phyloP scores from a whole-genome alignment of 805 yeast species.

The Pichia rugopelliculosa region DNA sequence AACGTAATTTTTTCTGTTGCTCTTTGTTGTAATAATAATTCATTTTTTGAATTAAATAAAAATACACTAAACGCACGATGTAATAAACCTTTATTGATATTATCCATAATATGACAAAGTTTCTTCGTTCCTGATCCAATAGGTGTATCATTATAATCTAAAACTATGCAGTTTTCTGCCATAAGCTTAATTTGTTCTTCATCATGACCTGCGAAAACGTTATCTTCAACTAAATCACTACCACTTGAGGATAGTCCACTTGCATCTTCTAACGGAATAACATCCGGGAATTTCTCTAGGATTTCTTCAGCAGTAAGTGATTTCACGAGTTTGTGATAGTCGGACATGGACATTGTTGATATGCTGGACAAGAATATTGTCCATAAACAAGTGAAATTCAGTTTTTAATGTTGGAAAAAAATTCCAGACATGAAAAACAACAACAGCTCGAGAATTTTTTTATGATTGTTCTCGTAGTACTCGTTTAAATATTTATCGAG shows the following conservation, averaged over 20 bases:
- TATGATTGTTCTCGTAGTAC: too few relatives aligned
- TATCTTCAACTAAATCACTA: constrained; percentile 25
- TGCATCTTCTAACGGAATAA: constrained; percentile 53
- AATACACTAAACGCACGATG: constrained; percentile 98
- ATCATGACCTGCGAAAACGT: constrained; percentile 78
- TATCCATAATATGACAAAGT: constrained; percentile 78
- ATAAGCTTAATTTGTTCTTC: constrained; percentile 88
- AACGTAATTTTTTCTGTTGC: constrained; percentile 96
- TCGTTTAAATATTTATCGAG: too few relatives aligned
- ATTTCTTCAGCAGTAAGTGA: constrained; percentile 43
- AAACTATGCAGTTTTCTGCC: constrained; percentile 94
- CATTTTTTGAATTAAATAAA: constrained; percentile 67
- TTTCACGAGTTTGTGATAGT: constrained; percentile 48
- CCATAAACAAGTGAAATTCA: too few relatives aligned
- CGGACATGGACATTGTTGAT: constrained; percentile 5
- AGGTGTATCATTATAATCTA: constrained; percentile 81
- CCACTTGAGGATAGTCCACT: constrained; percentile 47
- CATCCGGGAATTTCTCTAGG: constrained; percentile 53
- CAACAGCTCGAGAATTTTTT: too few relatives aligned
- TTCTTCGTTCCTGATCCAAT: constrained; percentile 94
- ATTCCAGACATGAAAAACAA: background rate
- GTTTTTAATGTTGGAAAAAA: background rate
- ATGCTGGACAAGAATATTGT: background rate
- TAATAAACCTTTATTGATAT: constrained; percentile 76
- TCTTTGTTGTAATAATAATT: constrained; percentile 85